A percentile compares a stretch with the other conserved stretches of the same genome.
These are phyloP conservation scores for Yarrowia alimentaria DNA, from an alignment of 805 yeast genomes.

Conservation along the genomic window DNA sequence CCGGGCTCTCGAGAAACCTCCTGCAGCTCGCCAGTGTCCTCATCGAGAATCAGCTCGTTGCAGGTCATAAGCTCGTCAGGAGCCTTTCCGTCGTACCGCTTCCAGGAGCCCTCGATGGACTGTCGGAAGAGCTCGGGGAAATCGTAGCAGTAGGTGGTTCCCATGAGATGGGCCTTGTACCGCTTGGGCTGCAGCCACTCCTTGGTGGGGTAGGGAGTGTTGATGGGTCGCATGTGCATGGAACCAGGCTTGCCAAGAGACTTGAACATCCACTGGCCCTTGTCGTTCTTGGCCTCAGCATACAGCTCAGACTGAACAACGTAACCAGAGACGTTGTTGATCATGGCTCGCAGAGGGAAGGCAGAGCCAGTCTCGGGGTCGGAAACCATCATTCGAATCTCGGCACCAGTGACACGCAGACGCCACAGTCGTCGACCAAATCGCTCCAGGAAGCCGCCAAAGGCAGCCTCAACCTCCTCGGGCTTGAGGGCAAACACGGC, in stretches of 20 bases:
- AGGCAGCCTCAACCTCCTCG: constrained; percentile 94
- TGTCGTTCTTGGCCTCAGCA: constrained; percentile 86
- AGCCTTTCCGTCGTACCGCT: constrained; percentile 45
- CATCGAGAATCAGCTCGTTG: constrained; percentile 81
- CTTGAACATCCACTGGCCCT: constrained; percentile 96
- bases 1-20: constrained; percentile 96
- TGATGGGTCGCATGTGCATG: constrained; percentile 94
- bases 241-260: constrained; percentile 93
- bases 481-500: constrained; percentile 94
- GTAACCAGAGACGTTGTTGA: constrained; percentile 94
- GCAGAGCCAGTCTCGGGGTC: constrained; percentile 88
- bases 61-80: constrained; percentile 78
- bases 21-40: constrained; percentile 69
- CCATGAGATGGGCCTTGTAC: constrained; percentile 97
- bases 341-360: constrained; percentile 94
- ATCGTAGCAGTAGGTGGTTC: constrained; percentile 96
- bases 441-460: constrained; percentile 96
- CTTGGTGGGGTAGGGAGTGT: constrained; percentile 95
- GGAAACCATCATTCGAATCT: constrained; percentile 91
- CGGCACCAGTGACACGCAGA: constrained; percentile 95
- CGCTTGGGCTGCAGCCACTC: constrained; percentile 98
- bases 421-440: constrained; percentile 97
- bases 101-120: constrained; percentile 85
- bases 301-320: constrained; percentile 94
- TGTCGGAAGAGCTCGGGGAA: constrained; percentile 98